These are phyloP conservation scores for Geotrichum candidum DNA, from an alignment of 1,139 yeast species.

Conservation along the genomic window DNA sequence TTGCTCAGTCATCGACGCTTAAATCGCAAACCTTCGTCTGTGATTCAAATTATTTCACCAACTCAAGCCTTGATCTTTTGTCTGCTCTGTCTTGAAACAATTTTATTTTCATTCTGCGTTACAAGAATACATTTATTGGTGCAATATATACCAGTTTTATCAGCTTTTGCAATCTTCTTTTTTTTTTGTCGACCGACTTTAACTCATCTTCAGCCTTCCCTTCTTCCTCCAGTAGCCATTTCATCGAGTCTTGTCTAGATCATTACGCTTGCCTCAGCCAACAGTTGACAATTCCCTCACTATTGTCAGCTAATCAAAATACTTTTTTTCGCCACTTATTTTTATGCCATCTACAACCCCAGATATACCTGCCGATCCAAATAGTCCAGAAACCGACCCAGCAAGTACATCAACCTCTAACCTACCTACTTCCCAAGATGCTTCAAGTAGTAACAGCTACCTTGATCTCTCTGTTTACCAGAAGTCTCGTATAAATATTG, in stretches of 20 bases:
- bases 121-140: not conserved
- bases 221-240: not conserved
- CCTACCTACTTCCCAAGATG: constrained; percentile 14
- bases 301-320: not conserved
- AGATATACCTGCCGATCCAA: constrained; percentile 1
- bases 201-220: not conserved
- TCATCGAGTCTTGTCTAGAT: not conserved
- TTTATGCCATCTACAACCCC: constrained; percentile 18
- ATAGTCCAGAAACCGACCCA: not conserved
- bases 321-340: not conserved
- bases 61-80: not conserved
- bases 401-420: not conserved
- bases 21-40: not conserved
- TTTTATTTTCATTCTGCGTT: not conserved
- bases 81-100: not conserved
- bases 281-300: not conserved
- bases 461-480: constrained; percentile 10
- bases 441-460: not conserved
- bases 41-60: not conserved
- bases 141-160: not conserved
- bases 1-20: not conserved
- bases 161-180: not conserved
- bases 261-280: not conserved
- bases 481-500: constrained; percentile 2
- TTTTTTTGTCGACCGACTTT: not conserved